These are phyloP conservation scores for Cercospora sojina DNA, from an alignment of 2,329 filamentous ascomycete genomes.

Conservation along the genomic window DNA sequence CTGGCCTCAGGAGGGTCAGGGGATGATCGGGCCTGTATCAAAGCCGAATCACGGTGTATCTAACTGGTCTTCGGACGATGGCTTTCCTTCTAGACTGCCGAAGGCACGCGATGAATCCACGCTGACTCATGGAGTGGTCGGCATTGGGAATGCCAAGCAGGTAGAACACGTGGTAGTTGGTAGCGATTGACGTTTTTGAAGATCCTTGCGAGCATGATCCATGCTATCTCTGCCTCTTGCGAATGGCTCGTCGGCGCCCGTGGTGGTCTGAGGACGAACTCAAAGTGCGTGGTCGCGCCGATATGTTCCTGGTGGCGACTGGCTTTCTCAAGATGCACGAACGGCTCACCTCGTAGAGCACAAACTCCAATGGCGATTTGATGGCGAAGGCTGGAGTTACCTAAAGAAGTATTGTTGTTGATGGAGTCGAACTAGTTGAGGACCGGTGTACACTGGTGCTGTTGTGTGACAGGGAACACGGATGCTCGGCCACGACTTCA, in stretches of 20 bases:
- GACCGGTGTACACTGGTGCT: neutral
- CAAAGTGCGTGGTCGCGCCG: neutral
- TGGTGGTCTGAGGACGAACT: neutral
- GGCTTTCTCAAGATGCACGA: neutral
- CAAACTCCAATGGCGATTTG: neutral
- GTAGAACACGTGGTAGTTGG: neutral
- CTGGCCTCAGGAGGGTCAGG: neutral
- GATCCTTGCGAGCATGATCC: neutral
- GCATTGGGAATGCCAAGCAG: neutral
- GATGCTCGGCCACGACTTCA: neutral
- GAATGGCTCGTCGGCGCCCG: neutral
- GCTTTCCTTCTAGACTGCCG: neutral
- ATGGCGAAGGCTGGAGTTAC: too few species aligned
- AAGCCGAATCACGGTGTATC: neutral
- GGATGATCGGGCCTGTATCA: neutral
- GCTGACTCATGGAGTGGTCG: neutral
- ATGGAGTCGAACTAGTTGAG: neutral
- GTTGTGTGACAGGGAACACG: neutral
- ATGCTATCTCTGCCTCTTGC: neutral
- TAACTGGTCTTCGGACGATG: neutral
- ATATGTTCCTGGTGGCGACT: neutral
- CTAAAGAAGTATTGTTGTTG: too few species aligned
- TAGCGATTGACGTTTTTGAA: neutral
- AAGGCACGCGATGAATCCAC: neutral
- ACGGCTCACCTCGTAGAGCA: neutral